Percentiles rank a stretch among this genome's conserved stretches.
Conservation (phyloP, 2,329 filamentous ascomycete species). For the Hypoxylon sp. region DNA sequence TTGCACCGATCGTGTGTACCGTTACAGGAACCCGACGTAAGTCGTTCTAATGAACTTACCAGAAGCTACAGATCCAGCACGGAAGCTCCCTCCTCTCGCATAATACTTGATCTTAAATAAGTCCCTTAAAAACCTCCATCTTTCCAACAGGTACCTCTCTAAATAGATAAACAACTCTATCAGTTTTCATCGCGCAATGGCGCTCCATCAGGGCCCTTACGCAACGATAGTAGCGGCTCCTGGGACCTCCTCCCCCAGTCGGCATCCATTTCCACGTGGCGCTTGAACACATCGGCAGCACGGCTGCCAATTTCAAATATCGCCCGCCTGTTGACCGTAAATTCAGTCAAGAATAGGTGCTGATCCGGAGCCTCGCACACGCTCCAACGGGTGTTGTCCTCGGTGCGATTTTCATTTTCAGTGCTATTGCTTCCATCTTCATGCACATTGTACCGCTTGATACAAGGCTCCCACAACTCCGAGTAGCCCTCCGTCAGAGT, state of each 20-base stretch:
- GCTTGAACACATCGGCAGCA: conserved; percentile 42
- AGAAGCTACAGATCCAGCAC: too few relatives aligned
- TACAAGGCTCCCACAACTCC: conserved; percentile 59
- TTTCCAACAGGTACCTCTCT: background rate
- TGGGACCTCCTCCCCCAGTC: conserved; percentile 39
- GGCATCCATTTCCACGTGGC: conserved; percentile 35
- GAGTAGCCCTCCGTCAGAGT: conserved; percentile 53
- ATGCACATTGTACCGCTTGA: conserved; percentile 40
- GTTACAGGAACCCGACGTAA: too few relatives aligned
- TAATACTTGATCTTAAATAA: too few relatives aligned
- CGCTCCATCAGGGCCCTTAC: conserved; percentile 11
- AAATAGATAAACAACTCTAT: background rate
- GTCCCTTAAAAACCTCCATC: too few relatives aligned
- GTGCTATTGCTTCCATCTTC: conserved; percentile 45
- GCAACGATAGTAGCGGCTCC: conserved; percentile 22
- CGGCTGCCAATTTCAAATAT: conserved; percentile 51
- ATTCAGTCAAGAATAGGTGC: conserved; percentile 65
- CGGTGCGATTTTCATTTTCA: conserved; percentile 37
- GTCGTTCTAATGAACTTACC: too few relatives aligned
- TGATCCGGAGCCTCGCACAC: conserved; percentile 59
- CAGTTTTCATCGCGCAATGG: conserved; percentile 8
- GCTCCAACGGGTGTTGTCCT: conserved; percentile 43
- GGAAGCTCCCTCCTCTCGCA: too few relatives aligned
- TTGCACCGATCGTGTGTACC: too few relatives aligned
- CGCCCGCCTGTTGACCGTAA: conserved; percentile 57